Conservation (phyloP, 345 rosid genomes). For the Camelina hispida region DNA sequence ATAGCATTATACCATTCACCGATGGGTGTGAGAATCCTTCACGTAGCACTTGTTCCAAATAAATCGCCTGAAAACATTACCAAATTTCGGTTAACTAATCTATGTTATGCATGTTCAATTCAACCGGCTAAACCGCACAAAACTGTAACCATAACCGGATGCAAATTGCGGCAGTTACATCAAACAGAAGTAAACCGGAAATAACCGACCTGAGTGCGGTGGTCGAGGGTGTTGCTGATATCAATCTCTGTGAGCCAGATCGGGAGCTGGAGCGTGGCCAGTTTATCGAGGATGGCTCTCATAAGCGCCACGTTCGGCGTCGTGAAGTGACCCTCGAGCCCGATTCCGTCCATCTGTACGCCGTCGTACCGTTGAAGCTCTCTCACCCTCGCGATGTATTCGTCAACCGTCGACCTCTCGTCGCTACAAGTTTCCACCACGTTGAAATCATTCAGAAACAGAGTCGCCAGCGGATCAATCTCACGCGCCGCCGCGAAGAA, state of each 20-base stretch:
- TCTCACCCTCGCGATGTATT: conserved; percentile 57
- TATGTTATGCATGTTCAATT: too few species aligned
- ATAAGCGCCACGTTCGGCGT: conserved; percentile 69
- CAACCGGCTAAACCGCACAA: background rate
- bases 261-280: conserved; percentile 72
- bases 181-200: background rate
- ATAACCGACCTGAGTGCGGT: conserved; percentile 55
- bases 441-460: conserved; percentile 83
- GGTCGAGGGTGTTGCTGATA: conserved; percentile 52
- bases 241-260: conserved; percentile 93
- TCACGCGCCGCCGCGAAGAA: conserved; percentile 67
- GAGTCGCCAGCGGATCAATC: conserved; percentile 67
- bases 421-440: conserved; percentile 85
- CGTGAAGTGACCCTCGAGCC: conserved; percentile 78
- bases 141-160: background rate
- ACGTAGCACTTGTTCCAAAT: conserved; percentile 72
- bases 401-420: conserved; percentile 68
- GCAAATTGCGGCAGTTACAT: background rate
- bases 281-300: conserved; percentile 74
- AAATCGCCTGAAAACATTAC: conserved; percentile 50
- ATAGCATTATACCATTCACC: conserved; percentile 79
- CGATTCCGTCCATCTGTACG: conserved; percentile 67
- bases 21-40: conserved; percentile 93
- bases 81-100: too few species aligned
- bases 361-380: conserved; percentile 50